Evolutionary conservation across 176 grass and related monocot species (phyloP).

Genomic region (Oryza australiensis): DNA sequence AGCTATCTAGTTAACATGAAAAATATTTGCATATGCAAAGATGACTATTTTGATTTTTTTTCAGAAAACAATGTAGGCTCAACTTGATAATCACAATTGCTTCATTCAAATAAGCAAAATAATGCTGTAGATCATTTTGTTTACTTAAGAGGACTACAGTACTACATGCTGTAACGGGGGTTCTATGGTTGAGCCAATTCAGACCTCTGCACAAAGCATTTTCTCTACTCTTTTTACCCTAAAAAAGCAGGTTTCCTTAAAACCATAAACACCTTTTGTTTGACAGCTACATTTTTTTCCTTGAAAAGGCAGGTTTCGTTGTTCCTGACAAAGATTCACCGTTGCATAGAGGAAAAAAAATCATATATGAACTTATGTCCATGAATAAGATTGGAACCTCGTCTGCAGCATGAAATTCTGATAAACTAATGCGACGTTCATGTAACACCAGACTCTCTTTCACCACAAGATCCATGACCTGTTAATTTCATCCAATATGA

Average conservation of each 20-base stretch:
- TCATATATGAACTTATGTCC: neutral
- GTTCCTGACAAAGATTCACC: neutral
- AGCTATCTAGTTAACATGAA: neutral
- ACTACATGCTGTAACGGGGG: neutral
- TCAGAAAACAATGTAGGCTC: constrained; percentile 12
- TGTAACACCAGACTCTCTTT: constrained; percentile 75
- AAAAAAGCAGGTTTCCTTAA: neutral
- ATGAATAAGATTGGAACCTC: constrained; percentile 62
- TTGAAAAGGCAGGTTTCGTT: neutral
- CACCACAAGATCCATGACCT: constrained; percentile 96
- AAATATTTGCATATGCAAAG: constrained; percentile 13
- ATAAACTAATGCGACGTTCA: constrained; percentile 92
- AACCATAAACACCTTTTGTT: neutral
- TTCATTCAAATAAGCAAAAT: constrained; percentile 1
- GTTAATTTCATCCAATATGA: constrained; percentile 37
- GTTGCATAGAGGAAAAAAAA: neutral
- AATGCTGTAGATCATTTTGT: neutral
- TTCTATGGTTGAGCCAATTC: neutral
- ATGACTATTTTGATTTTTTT: neutral
- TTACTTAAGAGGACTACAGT: neutral
- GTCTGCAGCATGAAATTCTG: constrained; percentile 97
- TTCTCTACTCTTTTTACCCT: neutral
- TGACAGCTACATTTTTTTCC: neutral
- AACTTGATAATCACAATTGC: neutral
- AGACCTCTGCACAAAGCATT: neutral